A percentile compares a stretch with the other conserved stretches of the same genome.
Conservation (phyloP, 1,139 yeast genomes). For the Entelexis paramagnoliae region DNA sequence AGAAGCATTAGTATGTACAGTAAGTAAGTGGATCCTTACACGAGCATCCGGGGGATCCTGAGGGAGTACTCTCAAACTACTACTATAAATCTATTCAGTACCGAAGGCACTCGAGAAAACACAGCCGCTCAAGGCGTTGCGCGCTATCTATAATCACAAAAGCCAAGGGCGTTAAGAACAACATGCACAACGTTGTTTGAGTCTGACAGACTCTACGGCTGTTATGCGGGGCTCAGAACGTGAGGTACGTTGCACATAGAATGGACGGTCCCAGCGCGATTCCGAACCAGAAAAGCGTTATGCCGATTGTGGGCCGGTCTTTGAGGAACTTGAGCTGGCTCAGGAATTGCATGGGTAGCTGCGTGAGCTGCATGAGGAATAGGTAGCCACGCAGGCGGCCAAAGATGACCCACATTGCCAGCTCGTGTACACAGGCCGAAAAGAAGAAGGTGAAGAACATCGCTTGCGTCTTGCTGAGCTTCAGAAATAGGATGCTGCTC, state of each 20-base stretch:
- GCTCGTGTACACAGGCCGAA: slow-evolving; percentile 76
- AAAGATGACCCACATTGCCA: slow-evolving; percentile 85
- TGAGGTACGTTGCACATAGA: slow-evolving; percentile 72
- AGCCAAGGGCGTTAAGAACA: no score
- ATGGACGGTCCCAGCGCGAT: slow-evolving; percentile 83
- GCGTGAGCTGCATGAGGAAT: slow-evolving; percentile 71
- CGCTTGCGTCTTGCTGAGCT: slow-evolving; percentile 56
- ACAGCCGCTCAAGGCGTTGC: no score
- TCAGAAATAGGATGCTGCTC: slow-evolving; percentile 69
- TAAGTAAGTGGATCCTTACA: no score
- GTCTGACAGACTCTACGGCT: no score
- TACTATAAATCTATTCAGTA: no score
- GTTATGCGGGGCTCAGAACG: slow-evolving; percentile 49
- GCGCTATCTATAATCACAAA: no score
- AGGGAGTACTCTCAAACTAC: no score
- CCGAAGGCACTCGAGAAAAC: no score
- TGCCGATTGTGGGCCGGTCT: slow-evolving; percentile 54
- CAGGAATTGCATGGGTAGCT: slow-evolving; percentile 38
- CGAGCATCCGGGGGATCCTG: no score
- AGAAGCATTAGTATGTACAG: no score
- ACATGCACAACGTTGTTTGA: no score
- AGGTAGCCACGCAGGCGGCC: slow-evolving; percentile 70
- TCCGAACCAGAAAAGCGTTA: slow-evolving; percentile 83
- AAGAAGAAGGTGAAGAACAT: slow-evolving; percentile 70
- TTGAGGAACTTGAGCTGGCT: slow-evolving; percentile 41